phyloP scores from a whole-genome alignment of 176 grass and related monocot genomes.

The Raddia distichophylla region DNA sequence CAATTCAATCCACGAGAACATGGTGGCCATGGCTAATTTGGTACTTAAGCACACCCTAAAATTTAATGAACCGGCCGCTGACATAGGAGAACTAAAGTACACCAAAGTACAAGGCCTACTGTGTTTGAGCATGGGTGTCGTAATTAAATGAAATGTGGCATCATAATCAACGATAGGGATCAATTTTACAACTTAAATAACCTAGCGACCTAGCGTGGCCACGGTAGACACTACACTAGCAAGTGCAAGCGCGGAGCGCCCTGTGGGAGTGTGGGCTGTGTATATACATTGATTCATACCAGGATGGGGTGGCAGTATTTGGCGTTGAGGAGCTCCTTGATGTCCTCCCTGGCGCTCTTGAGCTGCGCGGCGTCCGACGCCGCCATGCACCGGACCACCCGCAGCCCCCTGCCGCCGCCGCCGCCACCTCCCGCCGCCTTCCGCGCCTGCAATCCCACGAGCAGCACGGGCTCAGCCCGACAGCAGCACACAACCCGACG shows the following conservation, averaged over 20 bases:
- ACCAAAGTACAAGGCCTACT: no score
- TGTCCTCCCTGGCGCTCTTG: constrained; percentile 84
- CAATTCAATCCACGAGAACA: background rate
- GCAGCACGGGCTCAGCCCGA: background rate
- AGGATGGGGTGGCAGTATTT: constrained; percentile 80
- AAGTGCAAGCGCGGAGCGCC: no score
- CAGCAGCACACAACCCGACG: background rate
- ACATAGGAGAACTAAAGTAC: background rate
- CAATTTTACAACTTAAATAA: background rate
- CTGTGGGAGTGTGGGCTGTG: background rate
- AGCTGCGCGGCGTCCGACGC: constrained; percentile 75
- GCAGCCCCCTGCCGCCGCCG: constrained; percentile 16
- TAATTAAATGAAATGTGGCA: background rate
- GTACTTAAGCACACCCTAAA: background rate
- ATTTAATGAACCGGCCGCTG: background rate
- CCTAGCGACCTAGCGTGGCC: background rate
- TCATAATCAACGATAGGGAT: background rate
- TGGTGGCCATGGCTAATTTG: background rate
- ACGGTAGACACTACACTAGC: background rate
- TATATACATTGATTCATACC: constrained; percentile 40
- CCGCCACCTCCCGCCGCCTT: constrained; percentile 22
- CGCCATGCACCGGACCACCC: constrained; percentile 63
- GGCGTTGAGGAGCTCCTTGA: constrained; percentile 72
- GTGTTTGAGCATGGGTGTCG: background rate
- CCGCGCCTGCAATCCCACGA: background rate